Evolutionary conservation across 805 yeast genomes (phyloP).

Genomic region (Clavispora santaluciae): DNA sequence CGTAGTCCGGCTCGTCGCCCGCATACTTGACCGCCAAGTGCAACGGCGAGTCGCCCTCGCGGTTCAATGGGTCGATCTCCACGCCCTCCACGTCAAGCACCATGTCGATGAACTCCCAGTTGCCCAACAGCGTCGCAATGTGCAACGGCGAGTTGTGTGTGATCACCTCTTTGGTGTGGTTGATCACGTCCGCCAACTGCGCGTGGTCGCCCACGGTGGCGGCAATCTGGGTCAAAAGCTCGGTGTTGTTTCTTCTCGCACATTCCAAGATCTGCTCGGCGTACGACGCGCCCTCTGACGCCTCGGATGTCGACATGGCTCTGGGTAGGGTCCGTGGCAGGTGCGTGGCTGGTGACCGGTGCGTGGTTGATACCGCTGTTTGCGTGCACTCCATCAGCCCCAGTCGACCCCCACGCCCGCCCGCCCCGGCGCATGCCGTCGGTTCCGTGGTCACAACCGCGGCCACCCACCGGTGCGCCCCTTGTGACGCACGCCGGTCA

Average conservation of each 20-base stretch:
- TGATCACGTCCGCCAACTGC: constrained; percentile 49
- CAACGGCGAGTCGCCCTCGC: constrained; percentile 83
- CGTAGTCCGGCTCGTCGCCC: constrained; percentile 79
- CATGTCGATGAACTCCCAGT: constrained; percentile 78
- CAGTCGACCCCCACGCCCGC: no score
- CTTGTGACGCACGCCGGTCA: no score
- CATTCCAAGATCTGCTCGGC: constrained; percentile 78
- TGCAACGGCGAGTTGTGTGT: constrained; percentile 80
- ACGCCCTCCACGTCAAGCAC: constrained; percentile 85
- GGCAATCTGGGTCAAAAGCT: constrained; percentile 58
- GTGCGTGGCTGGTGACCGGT: no score
- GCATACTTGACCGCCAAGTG: constrained; percentile 81
- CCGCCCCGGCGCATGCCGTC: no score
- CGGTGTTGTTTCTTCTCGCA: constrained; percentile 82
- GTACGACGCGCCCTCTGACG: constrained; percentile 59
- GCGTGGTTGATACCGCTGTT: no score
- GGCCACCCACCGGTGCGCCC: no score
- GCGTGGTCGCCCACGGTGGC: constrained; percentile 37
- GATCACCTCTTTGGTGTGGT: constrained; percentile 60
- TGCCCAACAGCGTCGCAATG: constrained; percentile 74
- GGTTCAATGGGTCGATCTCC: constrained; percentile 77
- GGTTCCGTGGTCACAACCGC: no score
- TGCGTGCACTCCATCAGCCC: no score
- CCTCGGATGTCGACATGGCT: constrained; percentile 1
- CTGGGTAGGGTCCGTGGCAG: background rate